These are phyloP conservation scores for Acrasis kona DNA, from an alignment of 78 protist genomes.

Conservation along the genomic window DNA sequence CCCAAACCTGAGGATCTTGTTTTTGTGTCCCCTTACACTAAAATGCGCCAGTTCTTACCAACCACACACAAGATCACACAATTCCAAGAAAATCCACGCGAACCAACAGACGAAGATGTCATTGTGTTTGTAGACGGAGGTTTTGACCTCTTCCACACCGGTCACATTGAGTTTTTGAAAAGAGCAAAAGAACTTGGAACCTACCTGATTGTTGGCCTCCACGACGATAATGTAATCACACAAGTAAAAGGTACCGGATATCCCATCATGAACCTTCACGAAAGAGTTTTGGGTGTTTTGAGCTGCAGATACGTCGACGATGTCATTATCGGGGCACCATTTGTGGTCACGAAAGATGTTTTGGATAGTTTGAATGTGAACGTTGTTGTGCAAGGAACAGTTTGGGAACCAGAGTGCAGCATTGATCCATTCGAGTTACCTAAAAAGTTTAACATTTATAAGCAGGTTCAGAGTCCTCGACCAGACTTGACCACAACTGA, in stretches of 20 bases:
- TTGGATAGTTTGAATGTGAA: constrained; percentile 42
- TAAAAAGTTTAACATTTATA: constrained; percentile 4
- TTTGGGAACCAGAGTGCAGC: neutral
- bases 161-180: constrained; percentile 66
- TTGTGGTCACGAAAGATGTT: constrained; percentile 48
- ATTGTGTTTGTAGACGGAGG: constrained; percentile 91
- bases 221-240: constrained; percentile 57
- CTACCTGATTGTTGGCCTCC: constrained; percentile 84
- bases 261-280: constrained; percentile 89
- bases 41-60: constrained; percentile 2
- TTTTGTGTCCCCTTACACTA: neutral
- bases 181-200: constrained; percentile 73
- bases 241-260: constrained; percentile 54
- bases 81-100: neutral
- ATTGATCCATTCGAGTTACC: constrained; percentile 26
- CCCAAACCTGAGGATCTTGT: neutral
- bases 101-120: constrained; percentile 45
- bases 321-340: constrained; percentile 85
- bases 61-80: constrained; percentile 32
- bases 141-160: constrained; percentile 89
- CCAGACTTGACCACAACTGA: neutral
- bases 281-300: constrained; percentile 79
- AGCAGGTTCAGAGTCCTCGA: neutral
- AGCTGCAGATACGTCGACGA: constrained; percentile 82
- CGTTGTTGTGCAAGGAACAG: constrained; percentile 62